Evolutionary conservation across 1,284 basidiomycete species (phyloP).

Genomic region (Microbotryomycetes sp.): DNA sequence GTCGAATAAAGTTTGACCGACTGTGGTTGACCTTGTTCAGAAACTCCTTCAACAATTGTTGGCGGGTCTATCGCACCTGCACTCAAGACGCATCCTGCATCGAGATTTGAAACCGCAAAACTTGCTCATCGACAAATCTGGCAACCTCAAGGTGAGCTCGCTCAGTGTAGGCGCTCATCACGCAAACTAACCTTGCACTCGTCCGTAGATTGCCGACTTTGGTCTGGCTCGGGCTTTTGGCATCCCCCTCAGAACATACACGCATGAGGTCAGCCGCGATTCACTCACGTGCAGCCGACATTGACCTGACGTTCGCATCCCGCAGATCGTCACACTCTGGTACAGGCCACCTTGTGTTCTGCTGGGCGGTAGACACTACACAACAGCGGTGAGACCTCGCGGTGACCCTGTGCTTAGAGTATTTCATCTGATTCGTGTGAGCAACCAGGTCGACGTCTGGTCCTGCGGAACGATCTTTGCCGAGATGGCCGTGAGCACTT

Average conservation of each 20-base stretch:
- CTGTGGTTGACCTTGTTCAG: slow-evolving; percentile 37
- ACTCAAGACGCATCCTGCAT: slow-evolving; percentile 91
- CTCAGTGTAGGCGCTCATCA: not conserved
- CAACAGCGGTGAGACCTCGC: slow-evolving; percentile 51
- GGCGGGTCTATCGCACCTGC: slow-evolving; percentile 86
- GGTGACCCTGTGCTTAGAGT: not conserved
- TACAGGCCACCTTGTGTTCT: slow-evolving; percentile 96
- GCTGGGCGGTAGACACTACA: slow-evolving; percentile 90
- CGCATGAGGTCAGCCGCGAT: slow-evolving; percentile 69
- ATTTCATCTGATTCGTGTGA: not conserved
- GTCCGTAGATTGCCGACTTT: slow-evolving; percentile 70
- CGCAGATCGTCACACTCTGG: slow-evolving; percentile 94
- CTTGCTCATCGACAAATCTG: slow-evolving; percentile 79
- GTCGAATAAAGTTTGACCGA: not conserved
- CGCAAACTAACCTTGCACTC: not conserved
- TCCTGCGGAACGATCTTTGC: slow-evolving; percentile 92
- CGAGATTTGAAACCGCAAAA: slow-evolving; percentile 98
- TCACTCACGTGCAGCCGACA: slow-evolving; percentile 7
- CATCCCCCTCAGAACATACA: slow-evolving; percentile 95
- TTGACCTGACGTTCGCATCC: too few species aligned
- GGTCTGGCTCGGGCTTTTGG: slow-evolving; percentile 95
- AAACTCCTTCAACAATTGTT: slow-evolving; percentile 85
- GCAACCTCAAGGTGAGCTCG: slow-evolving; percentile 63
- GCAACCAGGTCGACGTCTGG: slow-evolving; percentile 84
- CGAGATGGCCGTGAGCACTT: slow-evolving; percentile 75